Evolutionary conservation across 1,284 basidiomycete species (phyloP), one percentile per base, ranked within the genome.

Genomic region (Heterobasidion irregulare): DNA sequence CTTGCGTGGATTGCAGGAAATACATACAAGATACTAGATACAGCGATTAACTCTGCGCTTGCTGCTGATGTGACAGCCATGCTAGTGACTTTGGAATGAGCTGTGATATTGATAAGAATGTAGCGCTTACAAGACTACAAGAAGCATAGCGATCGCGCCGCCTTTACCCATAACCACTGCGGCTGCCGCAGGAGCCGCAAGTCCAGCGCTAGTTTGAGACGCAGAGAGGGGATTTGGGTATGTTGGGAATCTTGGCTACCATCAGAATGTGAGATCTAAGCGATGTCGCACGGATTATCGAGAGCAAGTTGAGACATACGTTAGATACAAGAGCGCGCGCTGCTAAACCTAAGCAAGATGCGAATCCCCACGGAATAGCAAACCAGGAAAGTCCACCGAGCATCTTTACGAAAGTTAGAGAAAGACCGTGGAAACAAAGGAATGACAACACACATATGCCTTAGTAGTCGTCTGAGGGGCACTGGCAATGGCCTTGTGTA

Each of bases 351-450:
- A 83, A 69, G 53, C 77, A 78, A 32, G 80, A 80, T 2, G 77
- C 80, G 59, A 82, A 82, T 0, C 75, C 72, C 66, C 78, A 80
- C 5, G 82, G 82, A 4, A 84, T 77, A 3, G 79, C 77, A 56
- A 83, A 83, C 82, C 83, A 84, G 0, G 80, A 80, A 26, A 80
- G 62, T 6, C 80, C 82, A 10, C 82, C 83, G 12, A 84, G 70
- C 70, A 84, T 78, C 75, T 77, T 52, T 32, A 41, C 35, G 19
- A 52, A 13, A 47, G 38, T 38, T 35, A 53, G 34, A 19, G 18
- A 36, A 12, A 45, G 19, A n/a, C 33, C 16, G 18, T 26, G 34
- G n/a, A 50, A 6, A 56, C 46, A 4, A 12, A 10, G 10, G 13
- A 36, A 45, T 16, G 16, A 12, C 34, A 3, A 66, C 72, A 53